Evolutionary conservation across 2,329 filamentous ascomycete species (phyloP), one percentile per base, ranked within the genome.

Genomic region (Pseudogymnoascus sp.): DNA sequence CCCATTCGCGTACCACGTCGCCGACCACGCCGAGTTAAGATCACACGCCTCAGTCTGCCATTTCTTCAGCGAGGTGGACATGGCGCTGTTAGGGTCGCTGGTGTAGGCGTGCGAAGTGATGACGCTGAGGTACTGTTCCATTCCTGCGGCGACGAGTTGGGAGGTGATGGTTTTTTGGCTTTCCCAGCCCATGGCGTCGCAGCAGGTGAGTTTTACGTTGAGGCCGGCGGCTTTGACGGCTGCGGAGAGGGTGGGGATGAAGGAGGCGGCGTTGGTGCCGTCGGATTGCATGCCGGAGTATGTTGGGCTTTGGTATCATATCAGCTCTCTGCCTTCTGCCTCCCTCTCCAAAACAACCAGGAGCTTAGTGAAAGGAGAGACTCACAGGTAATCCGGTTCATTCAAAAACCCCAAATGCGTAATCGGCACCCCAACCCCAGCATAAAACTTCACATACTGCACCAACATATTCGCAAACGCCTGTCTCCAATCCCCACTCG

Each of bases 31-130:
- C 10, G 75, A 76, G 62, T 79, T 76, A 36, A 82, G 72, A 67
- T 82, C 78, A 0, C 75, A 75, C 51, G 75, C 77, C 69, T 84
- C 82, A 1, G 81, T 81, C 65, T 82, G 75, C 83, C 82, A 84
- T 54, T 79, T 77, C 16, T 75, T 74, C 60, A 75, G 70, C 12
- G 68, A 73, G 0, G 78, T 80, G 66, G 73, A 73, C 65, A 82
- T 75, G 0, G 76, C 68, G 3, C 73, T 74, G 62, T 67, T 73
- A 2, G 78, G 75, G 29, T 75, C 75, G 11, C 68, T 78, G 18
- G 72, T 73, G 66, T 79, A 79, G 18, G 74, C 72, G 66, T 79
- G 77, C 3, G 71, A 71, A 14, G 77, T 78, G 16, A 79, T 74
- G 4, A 75, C 71, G 61, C 74, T 73, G 16, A 79, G 68, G 36